Conservation (phyloP, 2,329 filamentous ascomycete species). For the Leptographium procerum region DNA sequence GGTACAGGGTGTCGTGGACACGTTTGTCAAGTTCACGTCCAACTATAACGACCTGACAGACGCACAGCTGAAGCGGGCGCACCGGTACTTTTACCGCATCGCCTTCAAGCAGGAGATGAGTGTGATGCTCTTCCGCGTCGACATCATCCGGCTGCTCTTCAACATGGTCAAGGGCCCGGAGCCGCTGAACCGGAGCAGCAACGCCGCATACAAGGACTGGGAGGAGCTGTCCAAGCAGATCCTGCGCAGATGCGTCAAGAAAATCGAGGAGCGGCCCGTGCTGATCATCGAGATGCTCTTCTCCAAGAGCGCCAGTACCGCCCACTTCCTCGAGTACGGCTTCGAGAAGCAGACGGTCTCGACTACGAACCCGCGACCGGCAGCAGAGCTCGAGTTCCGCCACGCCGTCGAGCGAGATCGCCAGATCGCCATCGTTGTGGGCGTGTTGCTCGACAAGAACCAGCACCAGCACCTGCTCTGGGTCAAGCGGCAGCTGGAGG, state of each 20-base stretch:
- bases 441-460: constrained; percentile 68
- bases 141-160: constrained; percentile 80
- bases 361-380: constrained; percentile 52
- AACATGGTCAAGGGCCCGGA: constrained; percentile 85
- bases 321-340: constrained; percentile 83
- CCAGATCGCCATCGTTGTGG: constrained; percentile 70
- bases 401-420: constrained; percentile 54
- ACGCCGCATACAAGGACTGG: constrained; percentile 73
- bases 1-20: constrained; percentile 76
- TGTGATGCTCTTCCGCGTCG: constrained; percentile 78
- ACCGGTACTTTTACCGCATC: constrained; percentile 87
- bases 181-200: constrained; percentile 57
- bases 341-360: constrained; percentile 64
- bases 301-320: constrained; percentile 74
- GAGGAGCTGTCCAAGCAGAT: constrained; percentile 80
- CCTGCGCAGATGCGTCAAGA: constrained; percentile 69
- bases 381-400: constrained; percentile 75
- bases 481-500: constrained; percentile 61
- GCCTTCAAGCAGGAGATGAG: constrained; percentile 92
- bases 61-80: constrained; percentile 77
- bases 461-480: constrained; percentile 68
- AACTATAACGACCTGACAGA: constrained; percentile 72
- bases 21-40: constrained; percentile 68
- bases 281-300: constrained; percentile 88
- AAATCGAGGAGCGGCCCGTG: constrained; percentile 74